These are phyloP conservation scores for Rhinocladiella similis DNA, from an alignment of 2,329 filamentous ascomycete genomes.

Conservation along the genomic window DNA sequence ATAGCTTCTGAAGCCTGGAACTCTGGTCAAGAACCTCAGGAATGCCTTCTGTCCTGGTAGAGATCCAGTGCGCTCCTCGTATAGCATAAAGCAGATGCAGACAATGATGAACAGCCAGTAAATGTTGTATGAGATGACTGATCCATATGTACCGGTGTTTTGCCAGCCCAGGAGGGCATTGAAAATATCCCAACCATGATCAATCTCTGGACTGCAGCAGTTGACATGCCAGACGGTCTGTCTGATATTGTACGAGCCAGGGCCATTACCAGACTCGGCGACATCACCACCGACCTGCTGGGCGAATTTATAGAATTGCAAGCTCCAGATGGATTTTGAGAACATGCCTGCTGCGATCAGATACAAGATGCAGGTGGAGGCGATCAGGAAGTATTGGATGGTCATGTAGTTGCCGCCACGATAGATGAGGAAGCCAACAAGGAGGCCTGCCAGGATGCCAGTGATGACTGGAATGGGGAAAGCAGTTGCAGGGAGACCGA, in stretches of 20 bases:
- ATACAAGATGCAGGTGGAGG: conserved; percentile 80
- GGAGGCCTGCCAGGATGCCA: conserved; percentile 66
- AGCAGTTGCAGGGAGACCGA: conserved; percentile 70
- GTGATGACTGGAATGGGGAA: conserved; percentile 76
- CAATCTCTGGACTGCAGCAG: conserved; percentile 73
- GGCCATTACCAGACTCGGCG: conserved; percentile 63
- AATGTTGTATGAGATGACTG: conserved; percentile 81
- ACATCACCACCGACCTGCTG: conserved; percentile 57
- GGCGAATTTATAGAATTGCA: conserved; percentile 70
- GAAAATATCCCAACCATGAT: conserved; percentile 83
- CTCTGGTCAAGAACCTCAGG: neutral
- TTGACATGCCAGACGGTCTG: conserved; percentile 82
- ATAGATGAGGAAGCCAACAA: conserved; percentile 75
- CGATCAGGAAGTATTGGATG: conserved; percentile 75
- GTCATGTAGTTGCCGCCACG: conserved; percentile 68
- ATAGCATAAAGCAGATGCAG: conserved; percentile 48
- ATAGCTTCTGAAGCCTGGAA: conserved; percentile 1
- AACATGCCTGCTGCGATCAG: conserved; percentile 81
- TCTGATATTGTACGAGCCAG: conserved; percentile 77
- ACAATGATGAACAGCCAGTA: conserved; percentile 78
- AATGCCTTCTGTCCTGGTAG: neutral
- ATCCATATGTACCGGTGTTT: conserved; percentile 85
- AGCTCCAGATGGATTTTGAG: conserved; percentile 72
- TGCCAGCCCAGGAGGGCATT: conserved; percentile 84
- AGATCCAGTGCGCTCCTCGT: neutral